Conservation (phyloP, 768 basidiomycete genomes). For the Suillus occidentalis region DNA sequence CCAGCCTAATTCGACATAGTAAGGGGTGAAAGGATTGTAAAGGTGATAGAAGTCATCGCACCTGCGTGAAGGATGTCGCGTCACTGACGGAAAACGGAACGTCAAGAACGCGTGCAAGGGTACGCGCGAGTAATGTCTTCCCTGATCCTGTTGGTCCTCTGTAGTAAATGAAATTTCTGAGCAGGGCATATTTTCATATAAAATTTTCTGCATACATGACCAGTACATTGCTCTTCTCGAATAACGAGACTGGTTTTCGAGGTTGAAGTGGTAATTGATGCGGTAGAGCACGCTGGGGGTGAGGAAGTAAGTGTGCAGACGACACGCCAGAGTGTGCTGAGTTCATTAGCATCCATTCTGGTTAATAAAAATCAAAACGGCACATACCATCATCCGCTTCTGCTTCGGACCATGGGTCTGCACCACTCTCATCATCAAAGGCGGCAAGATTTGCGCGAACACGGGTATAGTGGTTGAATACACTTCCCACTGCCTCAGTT, state of each 20-base stretch:
- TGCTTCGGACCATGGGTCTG: slow-evolving; percentile 28
- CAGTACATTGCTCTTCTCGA: slow-evolving; percentile 96
- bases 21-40: slow-evolving; percentile 5
- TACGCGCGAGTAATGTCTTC: slow-evolving; percentile 88
- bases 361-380: background rate
- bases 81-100: slow-evolving; percentile 95
- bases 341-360: slow-evolving; percentile 7
- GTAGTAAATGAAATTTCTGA: slow-evolving; percentile 12
- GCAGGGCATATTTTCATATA: slow-evolving; percentile 5
- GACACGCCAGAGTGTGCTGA: slow-evolving; percentile 44
- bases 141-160: slow-evolving; percentile 89
- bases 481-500: slow-evolving; percentile 44
- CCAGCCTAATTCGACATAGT: slow-evolving; percentile 51
- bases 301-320: slow-evolving; percentile 63
- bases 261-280: slow-evolving; percentile 38
- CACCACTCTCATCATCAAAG: slow-evolving; percentile 38
- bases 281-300: slow-evolving; percentile 42
- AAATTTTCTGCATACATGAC: slow-evolving; percentile 62
- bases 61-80: slow-evolving; percentile 93
- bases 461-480: slow-evolving; percentile 94
- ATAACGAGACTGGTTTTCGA: slow-evolving; percentile 52
- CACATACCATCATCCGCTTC: slow-evolving; percentile 30
- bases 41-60: slow-evolving; percentile 27
- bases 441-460: slow-evolving; percentile 68
- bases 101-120: slow-evolving; percentile 86